Evolutionary conservation across 2,329 filamentous ascomycete species (phyloP).

Genomic region (Fusarium virguliforme): DNA sequence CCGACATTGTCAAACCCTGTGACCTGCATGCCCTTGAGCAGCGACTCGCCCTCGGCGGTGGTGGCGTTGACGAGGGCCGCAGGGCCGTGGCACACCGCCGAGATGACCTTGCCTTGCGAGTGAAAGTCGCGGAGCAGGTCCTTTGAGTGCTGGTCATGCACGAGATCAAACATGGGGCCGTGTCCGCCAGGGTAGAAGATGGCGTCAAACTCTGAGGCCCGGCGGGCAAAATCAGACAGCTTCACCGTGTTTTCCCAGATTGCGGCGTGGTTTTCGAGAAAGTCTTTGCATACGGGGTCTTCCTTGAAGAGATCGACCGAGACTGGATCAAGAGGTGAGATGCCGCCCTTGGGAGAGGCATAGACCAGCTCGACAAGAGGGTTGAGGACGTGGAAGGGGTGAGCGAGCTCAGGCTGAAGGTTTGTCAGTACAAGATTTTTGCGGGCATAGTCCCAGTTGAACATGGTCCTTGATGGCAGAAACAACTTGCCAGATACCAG

Average conservation of each 20-base stretch:
- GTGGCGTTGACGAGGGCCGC: constrained; percentile 73
- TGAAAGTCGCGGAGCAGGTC: constrained; percentile 74
- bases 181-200: constrained; percentile 71
- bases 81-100: constrained; percentile 79
- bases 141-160: constrained; percentile 67
- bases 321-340: constrained; percentile 71
- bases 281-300: constrained; percentile 65
- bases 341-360: constrained; percentile 74
- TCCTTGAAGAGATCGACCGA: constrained; percentile 69
- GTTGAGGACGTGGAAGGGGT: constrained; percentile 72
- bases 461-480: too few species aligned
- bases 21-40: constrained; percentile 70
- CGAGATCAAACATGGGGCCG: constrained; percentile 78
- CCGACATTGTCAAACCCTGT: constrained; percentile 75
- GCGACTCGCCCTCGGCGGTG: constrained; percentile 63
- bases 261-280: constrained; percentile 68
- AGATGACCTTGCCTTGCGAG: constrained; percentile 71
- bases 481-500: constrained; percentile 74
- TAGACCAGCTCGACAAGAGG: constrained; percentile 68
- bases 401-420: constrained; percentile 71
- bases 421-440: neutral
- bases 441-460: too few species aligned
- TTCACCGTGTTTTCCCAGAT: constrained; percentile 77
- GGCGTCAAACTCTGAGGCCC: constrained; percentile 74
- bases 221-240: constrained; percentile 70